phyloP scores from a whole-genome alignment of 176 grass and related monocot species.

The Pontederia crassipes region DNA sequence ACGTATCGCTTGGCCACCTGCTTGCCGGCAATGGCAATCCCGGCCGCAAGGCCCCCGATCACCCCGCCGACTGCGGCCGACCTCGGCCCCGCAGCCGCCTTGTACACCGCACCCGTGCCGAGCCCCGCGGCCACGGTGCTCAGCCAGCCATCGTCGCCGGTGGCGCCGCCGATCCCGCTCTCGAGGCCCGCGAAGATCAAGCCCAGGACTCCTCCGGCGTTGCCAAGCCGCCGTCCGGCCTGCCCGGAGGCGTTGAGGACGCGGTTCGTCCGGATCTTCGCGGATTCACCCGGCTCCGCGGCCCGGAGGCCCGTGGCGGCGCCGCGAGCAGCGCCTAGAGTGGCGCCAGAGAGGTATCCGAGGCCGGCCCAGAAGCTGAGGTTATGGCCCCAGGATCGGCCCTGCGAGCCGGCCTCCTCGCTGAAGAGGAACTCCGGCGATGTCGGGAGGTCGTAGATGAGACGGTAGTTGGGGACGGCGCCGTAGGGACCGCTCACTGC shows the following conservation, averaged over 20 bases:
- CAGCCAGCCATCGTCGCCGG: neutral
- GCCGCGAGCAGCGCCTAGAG: neutral
- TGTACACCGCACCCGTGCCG: slow-evolving; percentile 12
- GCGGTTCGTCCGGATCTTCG: too few species aligned
- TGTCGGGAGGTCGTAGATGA: slow-evolving; percentile 25
- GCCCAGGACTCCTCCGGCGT: neutral
- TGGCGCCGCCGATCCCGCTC: slow-evolving; percentile 1
- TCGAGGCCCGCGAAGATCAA: slow-evolving; percentile 3
- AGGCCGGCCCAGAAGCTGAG: slow-evolving; percentile 15
- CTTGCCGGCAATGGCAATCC: slow-evolving; percentile 15
- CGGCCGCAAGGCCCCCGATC: slow-evolving; percentile 20
- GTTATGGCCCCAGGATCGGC: slow-evolving; percentile 20
- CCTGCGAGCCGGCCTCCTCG: slow-evolving; percentile 11
- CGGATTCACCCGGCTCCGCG: neutral
- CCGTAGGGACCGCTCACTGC: slow-evolving; percentile 1
- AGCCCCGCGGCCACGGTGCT: slow-evolving; percentile 1
- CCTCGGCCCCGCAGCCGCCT: slow-evolving; percentile 16
- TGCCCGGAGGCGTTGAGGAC: too few species aligned
- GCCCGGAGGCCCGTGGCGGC: neutral
- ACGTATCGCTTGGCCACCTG: slow-evolving; percentile 20
- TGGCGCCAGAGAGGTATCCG: slow-evolving; percentile 16
- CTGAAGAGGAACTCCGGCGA: slow-evolving; percentile 23
- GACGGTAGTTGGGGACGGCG: slow-evolving; percentile 14
- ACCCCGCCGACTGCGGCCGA: slow-evolving; percentile 22
- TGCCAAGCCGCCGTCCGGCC: too few species aligned